phyloP scores from a whole-genome alignment of 1,139 yeast genomes.

The Suzukiozyma palmioleophila region DNA sequence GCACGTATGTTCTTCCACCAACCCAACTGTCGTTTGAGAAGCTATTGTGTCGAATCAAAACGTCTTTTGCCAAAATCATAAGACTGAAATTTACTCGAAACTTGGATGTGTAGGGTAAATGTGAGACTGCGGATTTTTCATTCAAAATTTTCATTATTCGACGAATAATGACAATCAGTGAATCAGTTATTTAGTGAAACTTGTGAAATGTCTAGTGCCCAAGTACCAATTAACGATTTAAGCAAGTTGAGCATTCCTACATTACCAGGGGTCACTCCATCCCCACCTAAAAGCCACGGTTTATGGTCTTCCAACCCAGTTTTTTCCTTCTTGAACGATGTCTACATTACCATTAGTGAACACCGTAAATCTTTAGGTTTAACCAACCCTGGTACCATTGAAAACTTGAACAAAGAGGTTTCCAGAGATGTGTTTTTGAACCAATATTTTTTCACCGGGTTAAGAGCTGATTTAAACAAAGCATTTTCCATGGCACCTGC shows the following conservation, averaged over 20 bases:
- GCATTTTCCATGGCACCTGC: constrained; percentile 89
- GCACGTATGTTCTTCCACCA: too few species aligned
- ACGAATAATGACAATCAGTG: background rate
- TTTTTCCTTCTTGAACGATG: constrained; percentile 74
- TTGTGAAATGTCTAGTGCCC: constrained; percentile 16
- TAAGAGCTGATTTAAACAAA: constrained; percentile 94
- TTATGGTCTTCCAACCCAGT: constrained; percentile 88
- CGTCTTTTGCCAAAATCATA: too few species aligned
- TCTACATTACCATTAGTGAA: constrained; percentile 64
- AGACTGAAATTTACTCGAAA: too few species aligned
- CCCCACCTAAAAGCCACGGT: constrained; percentile 46
- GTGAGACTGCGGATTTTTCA: constrained; percentile 1
- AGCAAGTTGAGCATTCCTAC: constrained; percentile 52
- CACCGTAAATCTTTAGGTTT: constrained; percentile 82
- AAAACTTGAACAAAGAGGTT: constrained; percentile 90
- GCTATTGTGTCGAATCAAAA: too few species aligned
- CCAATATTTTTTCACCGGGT: constrained; percentile 91
- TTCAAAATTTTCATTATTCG: constrained; percentile 2
- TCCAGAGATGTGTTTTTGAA: constrained; percentile 86
- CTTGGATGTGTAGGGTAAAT: background rate
- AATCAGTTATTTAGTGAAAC: constrained; percentile 9
- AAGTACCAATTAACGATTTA: constrained; percentile 47
- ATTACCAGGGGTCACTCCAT: constrained; percentile 52
- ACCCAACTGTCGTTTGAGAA: too few species aligned
- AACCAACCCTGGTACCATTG: constrained; percentile 91